These are phyloP conservation scores for Sarocladium brachiariae DNA, from an alignment of 2,329 filamentous ascomycete genomes.

Conservation along the genomic window DNA sequence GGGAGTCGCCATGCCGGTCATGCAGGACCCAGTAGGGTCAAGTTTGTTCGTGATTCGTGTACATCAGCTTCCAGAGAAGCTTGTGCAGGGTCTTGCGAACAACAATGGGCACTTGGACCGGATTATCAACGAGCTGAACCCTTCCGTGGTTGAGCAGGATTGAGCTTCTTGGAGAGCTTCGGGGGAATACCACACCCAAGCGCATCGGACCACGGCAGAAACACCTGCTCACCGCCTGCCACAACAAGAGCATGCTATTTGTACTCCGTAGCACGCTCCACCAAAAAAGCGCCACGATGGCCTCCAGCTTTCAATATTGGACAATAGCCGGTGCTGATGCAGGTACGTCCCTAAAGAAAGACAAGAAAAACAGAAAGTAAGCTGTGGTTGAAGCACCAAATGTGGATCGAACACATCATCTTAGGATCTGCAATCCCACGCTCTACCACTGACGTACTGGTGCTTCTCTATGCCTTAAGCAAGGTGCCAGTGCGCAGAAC, in stretches of 20 bases:
- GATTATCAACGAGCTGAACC: not conserved
- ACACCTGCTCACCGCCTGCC: not conserved
- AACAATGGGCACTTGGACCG: not conserved
- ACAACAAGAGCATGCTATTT: not conserved
- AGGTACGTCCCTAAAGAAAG: no score
- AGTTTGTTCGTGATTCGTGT: not conserved
- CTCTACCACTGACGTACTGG: constrained; percentile 9
- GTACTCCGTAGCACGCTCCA: not conserved
- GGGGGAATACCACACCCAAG: not conserved
- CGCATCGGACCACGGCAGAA: constrained; percentile 9
- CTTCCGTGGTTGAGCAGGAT: not conserved
- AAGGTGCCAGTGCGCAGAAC: not conserved
- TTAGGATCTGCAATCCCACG: constrained; percentile 10
- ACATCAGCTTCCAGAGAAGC: constrained; percentile 17
- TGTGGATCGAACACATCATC: constrained; percentile 9
- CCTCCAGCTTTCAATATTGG: not conserved
- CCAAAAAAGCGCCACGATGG: not conserved
- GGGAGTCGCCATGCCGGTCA: constrained; percentile 28
- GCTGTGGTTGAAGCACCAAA: constrained; percentile 4
- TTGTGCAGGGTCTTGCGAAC: not conserved
- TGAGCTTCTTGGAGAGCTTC: constrained; percentile 8
- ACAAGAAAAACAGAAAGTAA: not conserved
- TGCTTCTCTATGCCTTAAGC: not conserved
- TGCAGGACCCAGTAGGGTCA: constrained; percentile 11
- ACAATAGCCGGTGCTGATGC: no score